These are phyloP conservation scores for Fusarium sulawesiense DNA, from an alignment of 2,329 filamentous ascomycete genomes.

Conservation along the genomic window DNA sequence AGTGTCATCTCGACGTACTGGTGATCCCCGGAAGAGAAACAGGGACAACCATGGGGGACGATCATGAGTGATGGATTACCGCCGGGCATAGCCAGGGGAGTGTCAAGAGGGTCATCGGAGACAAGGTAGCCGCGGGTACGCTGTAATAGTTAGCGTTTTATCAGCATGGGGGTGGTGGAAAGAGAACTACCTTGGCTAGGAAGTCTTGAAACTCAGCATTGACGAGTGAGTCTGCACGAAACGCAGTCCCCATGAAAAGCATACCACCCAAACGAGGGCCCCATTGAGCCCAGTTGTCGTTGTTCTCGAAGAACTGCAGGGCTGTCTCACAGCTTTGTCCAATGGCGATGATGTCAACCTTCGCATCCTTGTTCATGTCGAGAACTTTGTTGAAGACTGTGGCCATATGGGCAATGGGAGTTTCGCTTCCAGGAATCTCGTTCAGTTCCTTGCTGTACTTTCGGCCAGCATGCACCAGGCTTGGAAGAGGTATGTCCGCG, in stretches of 20 bases:
- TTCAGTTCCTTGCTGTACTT: slow-evolving; percentile 68
- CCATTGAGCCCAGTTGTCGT: slow-evolving; percentile 63
- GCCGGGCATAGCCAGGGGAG: slow-evolving; percentile 63
- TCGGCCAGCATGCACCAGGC: slow-evolving; percentile 68
- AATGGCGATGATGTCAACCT: slow-evolving; percentile 77
- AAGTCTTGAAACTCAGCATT: slow-evolving; percentile 62
- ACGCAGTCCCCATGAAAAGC: slow-evolving; percentile 62
- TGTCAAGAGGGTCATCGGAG: slow-evolving; percentile 63
- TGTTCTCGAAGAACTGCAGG: slow-evolving; percentile 67
- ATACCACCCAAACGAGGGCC: slow-evolving; percentile 59
- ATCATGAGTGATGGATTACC: slow-evolving; percentile 59
- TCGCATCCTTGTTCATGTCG: slow-evolving; percentile 58
- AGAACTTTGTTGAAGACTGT: slow-evolving; percentile 76
- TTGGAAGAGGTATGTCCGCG: slow-evolving; percentile 69
- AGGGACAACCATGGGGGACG: slow-evolving; percentile 69
- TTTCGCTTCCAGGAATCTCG: slow-evolving; percentile 69
- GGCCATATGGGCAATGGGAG: slow-evolving; percentile 69
- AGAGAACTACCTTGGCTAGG: slow-evolving; percentile 58
- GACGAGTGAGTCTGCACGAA: slow-evolving; percentile 53
- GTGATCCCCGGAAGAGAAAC: slow-evolving; percentile 74
- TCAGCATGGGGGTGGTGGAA: not conserved
- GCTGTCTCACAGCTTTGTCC: slow-evolving; percentile 72
- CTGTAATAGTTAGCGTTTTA: slow-evolving; percentile 48
- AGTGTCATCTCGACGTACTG: slow-evolving; percentile 72
- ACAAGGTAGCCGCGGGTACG: slow-evolving; percentile 71